Base-by-base conservation (phyloP, 2,329 filamentous ascomycete genomes). In the Colletotrichum sp. region DNA sequence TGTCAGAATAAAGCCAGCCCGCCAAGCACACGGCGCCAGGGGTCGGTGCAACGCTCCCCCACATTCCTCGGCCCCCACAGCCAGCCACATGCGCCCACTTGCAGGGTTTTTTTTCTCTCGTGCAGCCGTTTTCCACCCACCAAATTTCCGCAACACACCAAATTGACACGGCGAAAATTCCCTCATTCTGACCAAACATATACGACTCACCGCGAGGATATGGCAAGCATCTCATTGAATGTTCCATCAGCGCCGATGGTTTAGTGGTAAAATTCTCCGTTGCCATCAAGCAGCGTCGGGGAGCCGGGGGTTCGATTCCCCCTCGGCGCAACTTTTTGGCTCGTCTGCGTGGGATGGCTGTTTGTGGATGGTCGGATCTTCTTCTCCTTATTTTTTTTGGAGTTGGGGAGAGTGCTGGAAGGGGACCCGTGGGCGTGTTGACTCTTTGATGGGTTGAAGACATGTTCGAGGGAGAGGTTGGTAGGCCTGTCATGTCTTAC, bases 201-300 rank as follows among this genome's bases (percentile, higher is more conserved):
- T 18, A 3, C 63, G 18, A 12, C 21, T n/a, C 5, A 5, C 6
- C 16, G 16, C 16, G 9, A 0, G 3, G 0, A 5, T 1, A 18
- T 3, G 6, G 6, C 47, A 66, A 38, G 7, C 3, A 66, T 36
- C 29, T 51, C 29, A 13, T 13, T 34, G 0, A 15, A 38, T 5
- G 12, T 3, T n/a, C 21, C 8, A 27, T 27, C 33, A 34, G 63
- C 63, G 63, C 63, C 63, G 63, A 66, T 66, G 63, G 63, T 66
- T 66, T 66, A 66, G 63, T 66, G 63, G 63, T 66, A 66, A 66
- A 66, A 66, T 66, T 66, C 63, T 66, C 63, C 63, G 63, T 66
- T 66, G 63, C 63, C 63, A 66, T 66, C 47, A 18, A 36, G 63
- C 47, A 66, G 63, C 63, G 63, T 66, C 63, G 63, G 63, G 63